Evolutionary conservation across 1,284 basidiomycete species (phyloP), one percentile per base, ranked within the genome.

Genomic region (Taiwanofungus camphoratus): DNA sequence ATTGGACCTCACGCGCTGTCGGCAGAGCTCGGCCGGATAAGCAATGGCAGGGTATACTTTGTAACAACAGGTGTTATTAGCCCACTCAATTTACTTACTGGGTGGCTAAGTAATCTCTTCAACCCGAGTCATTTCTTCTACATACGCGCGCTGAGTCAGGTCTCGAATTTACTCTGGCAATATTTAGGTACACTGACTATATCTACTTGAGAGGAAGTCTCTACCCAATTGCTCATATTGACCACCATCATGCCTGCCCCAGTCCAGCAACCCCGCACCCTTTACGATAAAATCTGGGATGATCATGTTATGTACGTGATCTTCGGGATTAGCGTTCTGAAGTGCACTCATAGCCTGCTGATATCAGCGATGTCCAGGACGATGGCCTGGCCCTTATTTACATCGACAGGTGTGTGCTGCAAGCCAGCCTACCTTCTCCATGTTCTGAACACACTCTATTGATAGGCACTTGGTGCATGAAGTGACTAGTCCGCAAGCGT

Each of bases 231-330:
- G n/a, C n/a, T n/a, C n/a, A n/a, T n/a, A n/a, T n/a, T n/a, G n/a
- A n/a, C n/a, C n/a, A n/a, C n/a, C n/a, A 52, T 53, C 44, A 82
- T 86, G 83, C 76, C 83, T 50, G 69, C 67, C 42, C 67, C 75
- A 27, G 60, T 76, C 18, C 55, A 68, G 45, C 62, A 70, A 24
- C 88, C 91, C 12, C 80, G 88, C 52, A 95, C 92, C 36, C 72
- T 95, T 29, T 94, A 95, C 68, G 92, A 95, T 69, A 95, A 95
- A 71, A 91, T 96, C 55, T 96, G 90, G 81, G 91, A 95, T 55
- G 91, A 95, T 64, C 92, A 96, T 68, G 79, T 94, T 59, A 86
- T 96, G 87, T 89, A 57, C 51, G 82, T 69, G 26, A 29, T 23
- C 12, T 31, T 27, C n/a, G 21, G 22, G 3, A 19, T 20, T 19